These are phyloP conservation scores for Coniochaeta hoffmannii DNA, from an alignment of 2,329 filamentous ascomycete species.

Conservation along the genomic window DNA sequence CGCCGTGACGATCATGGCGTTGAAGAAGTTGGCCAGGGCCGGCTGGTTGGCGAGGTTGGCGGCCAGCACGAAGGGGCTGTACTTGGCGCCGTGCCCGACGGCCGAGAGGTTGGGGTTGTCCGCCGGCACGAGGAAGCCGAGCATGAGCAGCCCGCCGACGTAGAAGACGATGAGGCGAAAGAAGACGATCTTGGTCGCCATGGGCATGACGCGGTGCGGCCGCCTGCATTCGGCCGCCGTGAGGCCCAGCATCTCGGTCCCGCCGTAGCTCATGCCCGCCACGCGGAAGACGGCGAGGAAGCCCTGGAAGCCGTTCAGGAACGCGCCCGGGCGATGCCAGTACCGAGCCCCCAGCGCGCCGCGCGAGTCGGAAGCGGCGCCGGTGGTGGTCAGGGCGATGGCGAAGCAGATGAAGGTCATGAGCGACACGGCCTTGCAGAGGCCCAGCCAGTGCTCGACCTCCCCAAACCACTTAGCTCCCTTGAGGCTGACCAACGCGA, in stretches of 20 bases:
- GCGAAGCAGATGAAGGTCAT: conserved; percentile 50
- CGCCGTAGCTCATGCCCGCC: conserved; percentile 35
- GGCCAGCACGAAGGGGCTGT: conserved; percentile 21
- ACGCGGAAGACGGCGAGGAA: conserved; percentile 36
- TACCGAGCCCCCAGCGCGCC: conserved; percentile 43
- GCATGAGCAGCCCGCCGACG: conserved; percentile 26
- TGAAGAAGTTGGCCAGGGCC: conserved; percentile 21
- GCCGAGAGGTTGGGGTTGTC: conserved; percentile 15
- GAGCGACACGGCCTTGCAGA: conserved; percentile 43
- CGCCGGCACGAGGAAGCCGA: conserved; percentile 24
- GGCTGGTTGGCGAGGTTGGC: conserved; percentile 18
- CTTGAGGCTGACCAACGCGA: conserved; percentile 34
- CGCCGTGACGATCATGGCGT: conserved; percentile 27
- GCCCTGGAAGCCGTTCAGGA: conserved; percentile 31
- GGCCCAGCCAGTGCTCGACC: conserved; percentile 44
- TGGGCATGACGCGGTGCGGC: conserved; percentile 26
- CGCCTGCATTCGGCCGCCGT: conserved; percentile 33
- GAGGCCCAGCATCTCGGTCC: conserved; percentile 37
- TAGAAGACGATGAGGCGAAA: conserved; percentile 31
- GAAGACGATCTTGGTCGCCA: conserved; percentile 31
- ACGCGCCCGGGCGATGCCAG: conserved; percentile 40
- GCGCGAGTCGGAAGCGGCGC: conserved; percentile 32
- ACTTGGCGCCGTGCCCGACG: conserved; percentile 12
- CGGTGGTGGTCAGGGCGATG: conserved; percentile 42
- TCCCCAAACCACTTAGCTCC: conserved; percentile 38